Conservation (phyloP, 805 yeast species). For the Yarrowia deformans region DNA sequence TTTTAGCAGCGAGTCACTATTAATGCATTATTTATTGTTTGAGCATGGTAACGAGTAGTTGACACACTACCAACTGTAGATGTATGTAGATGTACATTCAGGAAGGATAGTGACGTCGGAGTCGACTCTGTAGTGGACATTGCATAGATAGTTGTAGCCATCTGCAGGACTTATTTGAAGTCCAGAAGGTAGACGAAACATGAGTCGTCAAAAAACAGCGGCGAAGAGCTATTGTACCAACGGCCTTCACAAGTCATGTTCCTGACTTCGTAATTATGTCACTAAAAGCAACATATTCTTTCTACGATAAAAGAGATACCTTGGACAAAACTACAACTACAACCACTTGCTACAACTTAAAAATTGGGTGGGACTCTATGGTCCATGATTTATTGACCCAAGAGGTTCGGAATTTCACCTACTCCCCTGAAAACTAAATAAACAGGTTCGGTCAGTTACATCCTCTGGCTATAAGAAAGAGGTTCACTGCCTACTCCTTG, state of each 20-base stretch:
- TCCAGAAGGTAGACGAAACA: too few species aligned
- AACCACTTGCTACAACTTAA: neutral
- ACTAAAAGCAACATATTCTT: neutral
- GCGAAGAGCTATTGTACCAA: too few species aligned
- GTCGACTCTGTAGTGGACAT: too few species aligned
- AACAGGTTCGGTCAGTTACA: conserved; percentile 4
- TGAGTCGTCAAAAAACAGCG: too few species aligned
- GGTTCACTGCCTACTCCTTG: conserved; percentile 16
- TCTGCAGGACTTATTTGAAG: too few species aligned
- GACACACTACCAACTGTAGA: too few species aligned
- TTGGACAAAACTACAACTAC: neutral
- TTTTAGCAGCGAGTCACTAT: neutral
- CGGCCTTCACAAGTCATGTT: too few species aligned
- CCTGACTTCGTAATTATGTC: too few species aligned
- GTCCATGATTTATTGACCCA: conserved; percentile 3
- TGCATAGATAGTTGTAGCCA: too few species aligned
- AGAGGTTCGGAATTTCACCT: conserved; percentile 8
- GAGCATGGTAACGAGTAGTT: too few species aligned
- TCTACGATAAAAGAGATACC: neutral
- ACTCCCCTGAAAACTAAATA: conserved; percentile 3
- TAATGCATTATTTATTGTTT: conserved; percentile 26
- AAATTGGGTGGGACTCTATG: neutral
- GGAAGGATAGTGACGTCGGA: too few species aligned
- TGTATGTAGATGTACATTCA: too few species aligned
- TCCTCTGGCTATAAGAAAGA: conserved; percentile 4